These are phyloP conservation scores for Yarrowia porcina DNA, from an alignment of 805 yeast species.

Conservation along the genomic window DNA sequence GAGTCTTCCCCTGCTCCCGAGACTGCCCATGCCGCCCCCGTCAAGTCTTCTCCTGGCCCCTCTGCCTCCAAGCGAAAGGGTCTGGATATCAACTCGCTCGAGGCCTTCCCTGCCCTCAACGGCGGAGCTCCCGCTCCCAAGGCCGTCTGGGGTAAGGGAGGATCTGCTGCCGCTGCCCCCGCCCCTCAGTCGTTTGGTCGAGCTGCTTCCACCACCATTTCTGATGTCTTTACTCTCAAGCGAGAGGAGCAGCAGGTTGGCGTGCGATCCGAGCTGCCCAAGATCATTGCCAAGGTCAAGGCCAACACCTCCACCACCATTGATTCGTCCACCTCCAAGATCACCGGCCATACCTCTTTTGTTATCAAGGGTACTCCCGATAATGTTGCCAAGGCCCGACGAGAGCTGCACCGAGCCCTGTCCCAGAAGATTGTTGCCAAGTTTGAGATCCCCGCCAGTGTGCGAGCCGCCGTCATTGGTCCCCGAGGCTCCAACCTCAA, in stretches of 20 bases:
- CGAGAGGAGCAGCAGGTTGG: slow-evolving; percentile 63
- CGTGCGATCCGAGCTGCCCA: slow-evolving; percentile 61
- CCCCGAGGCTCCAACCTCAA: slow-evolving; percentile 78
- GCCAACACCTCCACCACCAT: slow-evolving; percentile 59
- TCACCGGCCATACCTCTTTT: slow-evolving; percentile 75
- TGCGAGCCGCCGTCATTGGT: slow-evolving; percentile 80
- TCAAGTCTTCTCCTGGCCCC: slow-evolving; percentile 1
- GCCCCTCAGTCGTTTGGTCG: slow-evolving; percentile 31
- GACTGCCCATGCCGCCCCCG: slow-evolving; percentile 9
- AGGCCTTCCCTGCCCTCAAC: slow-evolving; percentile 29
- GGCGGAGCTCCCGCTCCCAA: slow-evolving; percentile 23
- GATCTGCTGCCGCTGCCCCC: slow-evolving; percentile 26
- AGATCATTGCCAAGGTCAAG: slow-evolving; percentile 62
- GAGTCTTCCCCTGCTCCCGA: slow-evolving; percentile 21
- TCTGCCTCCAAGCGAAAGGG: slow-evolving; percentile 26
- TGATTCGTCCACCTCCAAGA: slow-evolving; percentile 77
- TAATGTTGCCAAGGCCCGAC: slow-evolving; percentile 65
- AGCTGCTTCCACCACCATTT: slow-evolving; percentile 56
- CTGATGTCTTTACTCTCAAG: slow-evolving; percentile 75
- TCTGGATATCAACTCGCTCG: slow-evolving; percentile 27
- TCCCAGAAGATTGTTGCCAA: slow-evolving; percentile 65
- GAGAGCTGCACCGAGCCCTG: slow-evolving; percentile 69
- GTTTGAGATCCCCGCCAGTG: slow-evolving; percentile 69
- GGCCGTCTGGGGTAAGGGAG: slow-evolving; percentile 29
- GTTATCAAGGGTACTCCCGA: slow-evolving; percentile 71